A percentile compares a stretch with the other conserved stretches of the same genome.
Evolutionary conservation across 2,329 filamentous ascomycete genomes (phyloP).

Genomic region (Mycocentrospora acerina): DNA sequence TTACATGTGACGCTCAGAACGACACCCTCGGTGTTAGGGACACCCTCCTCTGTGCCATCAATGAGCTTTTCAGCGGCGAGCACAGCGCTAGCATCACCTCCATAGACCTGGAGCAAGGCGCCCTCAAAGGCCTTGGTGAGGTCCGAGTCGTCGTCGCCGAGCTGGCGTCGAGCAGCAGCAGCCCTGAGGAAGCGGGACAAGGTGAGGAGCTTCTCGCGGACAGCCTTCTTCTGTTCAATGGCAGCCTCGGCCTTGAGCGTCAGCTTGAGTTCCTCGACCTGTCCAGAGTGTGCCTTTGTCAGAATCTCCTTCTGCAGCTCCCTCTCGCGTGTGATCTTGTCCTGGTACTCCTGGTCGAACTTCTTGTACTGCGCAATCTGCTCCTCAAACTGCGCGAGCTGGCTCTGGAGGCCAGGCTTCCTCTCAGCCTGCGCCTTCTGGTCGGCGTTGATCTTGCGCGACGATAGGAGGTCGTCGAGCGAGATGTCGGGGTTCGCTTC

Average conservation of each 20-base stretch:
- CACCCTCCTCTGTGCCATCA: constrained; percentile 67
- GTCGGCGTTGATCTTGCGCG: constrained; percentile 76
- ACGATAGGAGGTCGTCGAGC: constrained; percentile 70
- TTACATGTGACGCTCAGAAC: constrained; percentile 71
- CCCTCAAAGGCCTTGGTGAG: constrained; percentile 82
- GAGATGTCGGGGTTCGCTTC: constrained; percentile 69
- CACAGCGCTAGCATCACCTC: constrained; percentile 73
- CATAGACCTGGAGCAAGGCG: constrained; percentile 75
- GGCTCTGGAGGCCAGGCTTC: constrained; percentile 70
- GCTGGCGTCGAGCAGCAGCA: constrained; percentile 71
- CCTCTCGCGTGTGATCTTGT: constrained; percentile 60
- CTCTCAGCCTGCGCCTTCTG: constrained; percentile 76
- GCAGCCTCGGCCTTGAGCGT: constrained; percentile 57
- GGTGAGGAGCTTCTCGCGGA: constrained; percentile 65
- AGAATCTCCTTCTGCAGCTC: constrained; percentile 58
- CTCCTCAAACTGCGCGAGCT: constrained; percentile 70
- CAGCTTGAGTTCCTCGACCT: constrained; percentile 58
- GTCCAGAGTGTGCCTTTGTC: constrained; percentile 56
- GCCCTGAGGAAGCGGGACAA: constrained; percentile 79
- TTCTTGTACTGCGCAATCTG: constrained; percentile 74
- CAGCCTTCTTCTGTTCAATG: constrained; percentile 49
- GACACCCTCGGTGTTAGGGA: constrained; percentile 65
- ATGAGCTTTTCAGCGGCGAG: constrained; percentile 76
- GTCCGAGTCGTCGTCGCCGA: constrained; percentile 69
- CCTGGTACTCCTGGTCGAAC: constrained; percentile 70